Percentiles rank a stretch among this genome's conserved stretches.
Conservation (phyloP, 2,329 filamentous ascomycete genomes). For the Cryphonectria radicalis region DNA sequence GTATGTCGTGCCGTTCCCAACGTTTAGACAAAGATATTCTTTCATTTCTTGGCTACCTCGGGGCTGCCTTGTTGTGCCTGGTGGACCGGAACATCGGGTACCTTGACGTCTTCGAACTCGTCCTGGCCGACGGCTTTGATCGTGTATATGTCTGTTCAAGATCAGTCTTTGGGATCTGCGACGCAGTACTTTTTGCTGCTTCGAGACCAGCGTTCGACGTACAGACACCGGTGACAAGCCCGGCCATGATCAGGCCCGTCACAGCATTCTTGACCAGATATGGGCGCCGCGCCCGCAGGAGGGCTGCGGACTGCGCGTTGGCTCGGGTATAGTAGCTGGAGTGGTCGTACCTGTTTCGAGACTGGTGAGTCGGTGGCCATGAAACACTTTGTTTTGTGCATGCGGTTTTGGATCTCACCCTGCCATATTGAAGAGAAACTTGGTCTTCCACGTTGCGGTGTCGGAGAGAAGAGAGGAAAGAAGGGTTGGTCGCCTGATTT, state of each 20-base stretch:
- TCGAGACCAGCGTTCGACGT: constrained; percentile 46
- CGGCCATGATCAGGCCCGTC: constrained; percentile 75
- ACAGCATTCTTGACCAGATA: constrained; percentile 89
- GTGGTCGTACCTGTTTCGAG: constrained; percentile 47
- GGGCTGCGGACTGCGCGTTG: constrained; percentile 82
- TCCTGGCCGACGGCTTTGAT: constrained; percentile 91
- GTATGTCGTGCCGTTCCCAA: background rate
- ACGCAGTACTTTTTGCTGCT: too few species aligned
- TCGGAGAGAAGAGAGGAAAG: background rate
- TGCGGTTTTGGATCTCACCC: constrained; percentile 16
- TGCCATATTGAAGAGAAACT: constrained; percentile 24
- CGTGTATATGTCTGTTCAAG: constrained; percentile 57
- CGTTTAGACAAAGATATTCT: too few species aligned
- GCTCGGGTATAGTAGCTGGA: constrained; percentile 89
- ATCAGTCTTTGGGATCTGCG: background rate
- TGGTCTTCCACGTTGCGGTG: constrained; percentile 4
- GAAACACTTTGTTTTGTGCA: background rate
- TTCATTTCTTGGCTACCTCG: constrained; percentile 37
- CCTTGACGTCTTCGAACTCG: constrained; percentile 92
- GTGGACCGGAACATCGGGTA: constrained; percentile 70
- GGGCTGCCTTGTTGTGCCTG: constrained; percentile 31
- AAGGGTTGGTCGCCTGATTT: background rate
- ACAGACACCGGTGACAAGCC: constrained; percentile 87
- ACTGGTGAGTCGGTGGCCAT: background rate
- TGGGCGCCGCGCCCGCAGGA: constrained; percentile 88